Conservation (phyloP, 2,329 filamentous ascomycete species). For the Fusarium papillatum region DNA sequence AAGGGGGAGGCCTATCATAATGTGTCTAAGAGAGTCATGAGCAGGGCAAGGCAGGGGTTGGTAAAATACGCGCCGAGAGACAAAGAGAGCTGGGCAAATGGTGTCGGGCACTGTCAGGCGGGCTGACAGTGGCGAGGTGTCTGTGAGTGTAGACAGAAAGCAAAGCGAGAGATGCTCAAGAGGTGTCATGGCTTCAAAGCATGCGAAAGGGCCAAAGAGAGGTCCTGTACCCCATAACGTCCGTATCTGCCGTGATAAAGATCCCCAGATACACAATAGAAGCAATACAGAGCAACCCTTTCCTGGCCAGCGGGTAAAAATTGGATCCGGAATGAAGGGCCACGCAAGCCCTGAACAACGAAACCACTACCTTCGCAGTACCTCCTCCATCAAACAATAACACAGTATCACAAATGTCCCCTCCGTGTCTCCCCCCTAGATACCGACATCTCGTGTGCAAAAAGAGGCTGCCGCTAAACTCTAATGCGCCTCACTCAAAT, state of each 20-base stretch:
- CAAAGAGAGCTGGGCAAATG: neutral
- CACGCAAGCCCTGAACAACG: conserved; percentile 28
- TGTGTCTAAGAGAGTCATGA: neutral
- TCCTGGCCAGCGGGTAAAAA: neutral
- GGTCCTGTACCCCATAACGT: neutral
- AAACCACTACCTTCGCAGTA: neutral
- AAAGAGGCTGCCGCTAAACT: conserved; percentile 37
- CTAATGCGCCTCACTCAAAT: conserved; percentile 34
- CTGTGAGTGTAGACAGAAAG: neutral
- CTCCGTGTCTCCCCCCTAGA: neutral
- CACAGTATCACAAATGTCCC: neutral
- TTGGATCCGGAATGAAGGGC: conserved; percentile 14
- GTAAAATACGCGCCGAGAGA: conserved; percentile 3
- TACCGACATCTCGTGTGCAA: neutral
- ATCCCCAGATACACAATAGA: neutral
- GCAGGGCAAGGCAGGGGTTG: neutral
- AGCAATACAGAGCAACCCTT: neutral
- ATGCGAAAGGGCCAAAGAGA: neutral
- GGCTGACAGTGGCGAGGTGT: neutral
- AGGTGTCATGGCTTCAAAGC: neutral
- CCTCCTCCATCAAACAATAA: neutral
- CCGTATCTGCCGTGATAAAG: neutral
- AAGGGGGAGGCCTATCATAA: neutral
- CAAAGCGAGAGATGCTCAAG: neutral
- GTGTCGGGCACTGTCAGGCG: neutral